Evolutionary conservation across 2,329 filamentous ascomycete genomes (phyloP), one percentile per base, ranked within the genome.

Genomic region (Epichloe glyceriae): DNA sequence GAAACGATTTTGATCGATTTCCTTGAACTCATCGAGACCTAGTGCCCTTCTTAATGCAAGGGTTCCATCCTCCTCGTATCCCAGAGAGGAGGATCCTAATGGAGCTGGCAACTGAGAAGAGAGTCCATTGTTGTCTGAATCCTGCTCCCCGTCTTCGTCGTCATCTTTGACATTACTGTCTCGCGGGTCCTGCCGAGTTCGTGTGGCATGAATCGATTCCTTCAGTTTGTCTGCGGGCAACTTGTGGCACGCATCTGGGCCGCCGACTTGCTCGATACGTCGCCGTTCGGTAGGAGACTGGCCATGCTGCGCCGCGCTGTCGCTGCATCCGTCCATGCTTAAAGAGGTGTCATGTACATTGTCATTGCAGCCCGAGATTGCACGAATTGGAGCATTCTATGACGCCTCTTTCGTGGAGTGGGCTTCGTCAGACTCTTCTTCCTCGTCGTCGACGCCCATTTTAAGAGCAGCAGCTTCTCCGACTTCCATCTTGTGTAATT

Each of bases 401-500:
- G 62, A 62, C 58, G 62, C 55, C 47, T 51, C 54, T 42, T 62
- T 62, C 44, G 60, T 52, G 22, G 54, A 54, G 11, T 59, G 51
- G 4, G 56, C 51, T 40, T 53, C 54, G 34, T 58, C 61, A 8
- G 61, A 65, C 30, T 70, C 67, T 5, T 71, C 69, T 1, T 70
- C 67, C 1, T 68, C 62, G 2, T 70, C 67, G 15, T 69, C 66
- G 22, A 69, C 59, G 48, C 65, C 62, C 60, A 63, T 65, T 50
- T 62, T 64, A 4, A 80, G 63, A 8, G 76, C 78, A 2, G 70
- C 72, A 12, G 77, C 78, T 59, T 81, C 78, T 51, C 73, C 75
- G 2, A 78, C 72, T 56, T 81, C 78, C 78, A 81, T 82, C 57
- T 73, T 70, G 58, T 80, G 78, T 15, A 81, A 67, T 49, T 72